phyloP scores from a whole-genome alignment of 768 basidiomycete genomes.

The Naematelia aurantialba region DNA sequence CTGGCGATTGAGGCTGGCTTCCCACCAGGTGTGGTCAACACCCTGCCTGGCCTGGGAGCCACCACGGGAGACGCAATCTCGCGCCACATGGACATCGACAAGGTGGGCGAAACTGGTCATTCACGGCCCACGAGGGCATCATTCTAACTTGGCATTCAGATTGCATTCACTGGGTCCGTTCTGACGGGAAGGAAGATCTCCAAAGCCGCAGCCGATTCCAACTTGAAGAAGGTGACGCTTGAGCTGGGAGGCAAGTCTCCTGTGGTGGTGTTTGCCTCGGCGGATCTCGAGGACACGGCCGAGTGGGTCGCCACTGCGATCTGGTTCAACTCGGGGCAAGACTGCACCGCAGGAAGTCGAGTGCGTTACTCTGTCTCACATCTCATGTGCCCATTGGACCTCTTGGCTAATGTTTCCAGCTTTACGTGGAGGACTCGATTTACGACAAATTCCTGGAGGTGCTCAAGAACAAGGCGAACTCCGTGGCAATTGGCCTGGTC shows the following conservation, averaged over 20 bases:
- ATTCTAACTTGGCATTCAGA: too few relatives aligned
- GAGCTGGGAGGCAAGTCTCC: constrained; percentile 82
- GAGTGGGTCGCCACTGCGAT: constrained; percentile 68
- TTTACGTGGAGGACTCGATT: constrained; percentile 72
- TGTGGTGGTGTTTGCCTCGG: constrained; percentile 69
- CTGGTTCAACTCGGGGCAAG: constrained; percentile 77
- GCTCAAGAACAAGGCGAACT: constrained; percentile 37
- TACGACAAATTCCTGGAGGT: constrained; percentile 69
- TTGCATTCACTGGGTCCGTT: constrained; percentile 82
- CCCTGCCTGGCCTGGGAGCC: constrained; percentile 67
- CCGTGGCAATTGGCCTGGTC: constrained; percentile 29
- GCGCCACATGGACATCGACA: constrained; percentile 77
- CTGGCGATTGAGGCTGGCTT: constrained; percentile 69
- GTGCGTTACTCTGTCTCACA: too few relatives aligned
- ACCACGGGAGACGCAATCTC: constrained; percentile 73
- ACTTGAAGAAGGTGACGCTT: constrained; percentile 79
- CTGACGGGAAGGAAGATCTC: constrained; percentile 72
- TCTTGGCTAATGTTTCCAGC: too few relatives aligned
- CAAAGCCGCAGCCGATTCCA: constrained; percentile 71
- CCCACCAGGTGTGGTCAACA: constrained; percentile 78
- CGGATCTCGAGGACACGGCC: constrained; percentile 76
- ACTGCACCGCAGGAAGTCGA: constrained; percentile 75
- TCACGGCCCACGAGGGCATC: too few relatives aligned
- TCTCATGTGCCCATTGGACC: too few relatives aligned
- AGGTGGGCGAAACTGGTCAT: constrained; percentile 54